Evolutionary conservation across 495 filamentous ascomycete genomes (phyloP).

Genomic region (Penicillium tannophilum): DNA sequence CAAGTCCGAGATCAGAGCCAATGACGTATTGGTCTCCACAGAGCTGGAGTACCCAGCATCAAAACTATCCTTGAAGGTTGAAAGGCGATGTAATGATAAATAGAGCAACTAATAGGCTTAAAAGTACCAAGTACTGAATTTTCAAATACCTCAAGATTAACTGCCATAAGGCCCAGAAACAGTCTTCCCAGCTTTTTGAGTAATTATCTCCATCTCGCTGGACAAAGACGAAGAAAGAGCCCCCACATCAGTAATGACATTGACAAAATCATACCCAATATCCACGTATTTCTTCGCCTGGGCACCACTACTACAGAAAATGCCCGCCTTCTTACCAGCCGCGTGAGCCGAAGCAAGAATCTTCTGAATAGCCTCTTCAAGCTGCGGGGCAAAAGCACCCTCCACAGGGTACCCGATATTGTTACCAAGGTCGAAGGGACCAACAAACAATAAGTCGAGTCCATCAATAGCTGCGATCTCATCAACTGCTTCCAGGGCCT

Average conservation of each 20-base stretch:
- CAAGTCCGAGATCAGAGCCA: neutral
- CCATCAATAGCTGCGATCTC: conserved; percentile 71
- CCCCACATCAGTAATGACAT: conserved; percentile 13
- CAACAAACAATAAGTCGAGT: conserved; percentile 75
- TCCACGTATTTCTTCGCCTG: conserved; percentile 13
- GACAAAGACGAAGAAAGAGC: conserved; percentile 13
- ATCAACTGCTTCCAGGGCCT: conserved; percentile 67
- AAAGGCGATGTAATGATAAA: too few species aligned
- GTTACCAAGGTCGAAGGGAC: conserved; percentile 54
- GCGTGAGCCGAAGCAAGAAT: conserved; percentile 24
- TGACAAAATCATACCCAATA: conserved; percentile 14
- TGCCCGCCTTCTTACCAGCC: conserved; percentile 28
- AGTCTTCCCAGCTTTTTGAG: conserved; percentile 8
- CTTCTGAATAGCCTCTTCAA: conserved; percentile 25
- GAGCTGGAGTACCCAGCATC: neutral
- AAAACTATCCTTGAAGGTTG: neutral
- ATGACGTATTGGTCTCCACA: neutral
- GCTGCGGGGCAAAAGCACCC: conserved; percentile 25
- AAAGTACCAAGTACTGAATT: neutral
- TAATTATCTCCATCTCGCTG: conserved; percentile 11
- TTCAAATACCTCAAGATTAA: neutral
- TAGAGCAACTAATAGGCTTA: neutral
- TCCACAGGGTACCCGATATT: conserved; percentile 10
- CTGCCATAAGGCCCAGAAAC: conserved; percentile 14
- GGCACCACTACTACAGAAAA: conserved; percentile 10